phyloP scores from a whole-genome alignment of 768 basidiomycete species.

The Lyophyllum decastes region DNA sequence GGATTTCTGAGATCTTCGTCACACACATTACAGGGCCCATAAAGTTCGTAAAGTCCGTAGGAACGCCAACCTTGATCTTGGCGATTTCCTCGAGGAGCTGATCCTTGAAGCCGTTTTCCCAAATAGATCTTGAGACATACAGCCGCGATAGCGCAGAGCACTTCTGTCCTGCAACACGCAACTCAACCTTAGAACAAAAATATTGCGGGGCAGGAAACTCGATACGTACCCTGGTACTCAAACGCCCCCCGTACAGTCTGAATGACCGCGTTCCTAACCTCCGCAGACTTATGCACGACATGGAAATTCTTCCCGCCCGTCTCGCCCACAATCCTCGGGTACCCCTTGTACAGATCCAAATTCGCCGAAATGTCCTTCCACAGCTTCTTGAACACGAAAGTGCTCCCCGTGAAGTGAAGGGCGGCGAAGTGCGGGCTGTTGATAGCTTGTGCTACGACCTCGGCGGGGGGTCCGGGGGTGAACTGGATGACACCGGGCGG shows the following conservation, averaged over 20 bases:
- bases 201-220: not conserved
- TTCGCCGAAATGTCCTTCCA: conserved; percentile 96
- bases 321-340: conserved; percentile 96
- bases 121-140: conserved; percentile 87
- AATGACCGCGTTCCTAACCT: conserved; percentile 85
- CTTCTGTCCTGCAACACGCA: conserved; percentile 72
- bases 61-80: conserved; percentile 84
- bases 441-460: conserved; percentile 85
- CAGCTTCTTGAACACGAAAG: conserved; percentile 89
- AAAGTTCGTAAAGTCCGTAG: conserved; percentile 79
- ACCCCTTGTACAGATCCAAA: conserved; percentile 82
- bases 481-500: conserved; percentile 97
- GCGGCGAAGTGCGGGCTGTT: conserved; percentile 79
- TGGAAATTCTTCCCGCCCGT: conserved; percentile 99
- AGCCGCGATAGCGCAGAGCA: conserved; percentile 92
- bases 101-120: conserved; percentile 87
- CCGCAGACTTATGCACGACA: conserved; percentile 84
- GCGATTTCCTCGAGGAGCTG: conserved; percentile 70
- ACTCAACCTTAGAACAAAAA: not conserved
- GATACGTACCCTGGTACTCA: conserved; percentile 83
- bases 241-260: conserved; percentile 89
- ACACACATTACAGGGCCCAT: conserved; percentile 95
- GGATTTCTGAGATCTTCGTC: no score
- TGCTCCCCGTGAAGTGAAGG: conserved; percentile 96
- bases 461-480: conserved; percentile 84